Evolutionary conservation across 2,329 filamentous ascomycete genomes (phyloP).

Genomic region (Annulohypoxylon truncatum): DNA sequence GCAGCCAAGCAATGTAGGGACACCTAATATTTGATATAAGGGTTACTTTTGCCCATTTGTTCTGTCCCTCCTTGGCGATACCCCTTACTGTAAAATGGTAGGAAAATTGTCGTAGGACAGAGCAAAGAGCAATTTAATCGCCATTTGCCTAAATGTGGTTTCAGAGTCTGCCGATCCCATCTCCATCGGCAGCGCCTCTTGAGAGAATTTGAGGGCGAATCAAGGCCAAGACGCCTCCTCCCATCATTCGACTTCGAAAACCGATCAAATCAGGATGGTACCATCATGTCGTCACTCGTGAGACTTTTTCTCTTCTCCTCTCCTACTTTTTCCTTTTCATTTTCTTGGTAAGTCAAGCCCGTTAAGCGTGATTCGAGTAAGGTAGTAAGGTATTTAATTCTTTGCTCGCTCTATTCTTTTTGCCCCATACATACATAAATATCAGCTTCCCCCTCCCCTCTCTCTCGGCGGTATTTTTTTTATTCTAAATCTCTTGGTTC

Average conservation of each 20-base stretch:
- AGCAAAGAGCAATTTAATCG: slow-evolving; percentile 17
- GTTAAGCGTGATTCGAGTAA: slow-evolving; percentile 10
- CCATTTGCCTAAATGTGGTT: slow-evolving; percentile 37
- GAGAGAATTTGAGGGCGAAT: slow-evolving; percentile 34
- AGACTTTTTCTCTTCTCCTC: not conserved
- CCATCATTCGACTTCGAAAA: slow-evolving; percentile 34
- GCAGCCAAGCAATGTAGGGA: not conserved
- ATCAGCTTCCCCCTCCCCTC: slow-evolving; percentile 16
- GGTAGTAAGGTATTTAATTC: slow-evolving; percentile 1
- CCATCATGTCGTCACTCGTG: slow-evolving; percentile 39
- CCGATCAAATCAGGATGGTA: slow-evolving; percentile 31
- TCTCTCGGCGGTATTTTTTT: slow-evolving; percentile 24
- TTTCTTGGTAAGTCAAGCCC: not conserved
- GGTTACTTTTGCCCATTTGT: not conserved
- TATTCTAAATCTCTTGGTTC: slow-evolving; percentile 25
- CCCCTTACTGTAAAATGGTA: slow-evolving; percentile 15
- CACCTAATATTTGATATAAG: not conserved
- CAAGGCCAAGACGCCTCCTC: slow-evolving; percentile 29
- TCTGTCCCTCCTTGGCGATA: not conserved
- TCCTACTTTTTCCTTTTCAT: not conserved
- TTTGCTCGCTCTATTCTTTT: not conserved
- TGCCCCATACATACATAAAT: slow-evolving; percentile 35
- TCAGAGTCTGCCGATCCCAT: slow-evolving; percentile 34
- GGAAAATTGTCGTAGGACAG: slow-evolving; percentile 19
- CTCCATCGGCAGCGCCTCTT: slow-evolving; percentile 34